Percentiles rank a stretch among this genome's conserved stretches.
Conservation (phyloP, 306 rosid species). For the Cucurbita ficifolia region DNA sequence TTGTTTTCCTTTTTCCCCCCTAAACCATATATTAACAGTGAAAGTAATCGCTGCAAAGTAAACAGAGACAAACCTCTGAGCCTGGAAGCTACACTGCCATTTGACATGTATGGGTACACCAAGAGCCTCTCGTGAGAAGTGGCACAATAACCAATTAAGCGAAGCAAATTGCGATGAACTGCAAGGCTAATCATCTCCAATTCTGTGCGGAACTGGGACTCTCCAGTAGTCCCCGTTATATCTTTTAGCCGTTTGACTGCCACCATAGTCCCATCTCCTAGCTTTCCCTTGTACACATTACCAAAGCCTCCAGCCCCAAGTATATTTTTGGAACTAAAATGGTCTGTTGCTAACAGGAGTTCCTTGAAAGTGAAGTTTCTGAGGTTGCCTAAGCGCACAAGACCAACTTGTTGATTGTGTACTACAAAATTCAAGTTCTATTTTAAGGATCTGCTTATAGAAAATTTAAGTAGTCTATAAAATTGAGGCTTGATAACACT, state of each 20-base stretch:
- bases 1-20: not conserved
- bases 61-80: slow-evolving; percentile 57
- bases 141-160: slow-evolving; percentile 77
- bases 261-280: slow-evolving; percentile 67
- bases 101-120: slow-evolving; percentile 90
- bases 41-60: not conserved
- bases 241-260: slow-evolving; percentile 96
- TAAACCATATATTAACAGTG: not conserved
- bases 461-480: not conserved
- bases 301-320: slow-evolving; percentile 99
- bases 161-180: slow-evolving; percentile 79
- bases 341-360: slow-evolving; percentile 71
- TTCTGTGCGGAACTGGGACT: slow-evolving; percentile 81
- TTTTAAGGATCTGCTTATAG: not conserved
- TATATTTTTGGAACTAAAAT: slow-evolving; percentile 65
- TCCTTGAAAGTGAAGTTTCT: slow-evolving; percentile 63
- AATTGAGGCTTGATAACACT: slow-evolving; percentile 10
- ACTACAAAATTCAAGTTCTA: slow-evolving; percentile 10
- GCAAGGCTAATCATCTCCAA: slow-evolving; percentile 98
- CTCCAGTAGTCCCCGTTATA: slow-evolving; percentile 75
- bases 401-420: slow-evolving; percentile 71
- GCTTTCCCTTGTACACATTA: slow-evolving; percentile 75
- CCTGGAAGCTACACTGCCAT: slow-evolving; percentile 90
- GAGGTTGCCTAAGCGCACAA: slow-evolving; percentile 71
- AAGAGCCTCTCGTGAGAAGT: slow-evolving; percentile 69